Conservation (phyloP, 768 basidiomycete species). For the Neoboletus brunneissimus region DNA sequence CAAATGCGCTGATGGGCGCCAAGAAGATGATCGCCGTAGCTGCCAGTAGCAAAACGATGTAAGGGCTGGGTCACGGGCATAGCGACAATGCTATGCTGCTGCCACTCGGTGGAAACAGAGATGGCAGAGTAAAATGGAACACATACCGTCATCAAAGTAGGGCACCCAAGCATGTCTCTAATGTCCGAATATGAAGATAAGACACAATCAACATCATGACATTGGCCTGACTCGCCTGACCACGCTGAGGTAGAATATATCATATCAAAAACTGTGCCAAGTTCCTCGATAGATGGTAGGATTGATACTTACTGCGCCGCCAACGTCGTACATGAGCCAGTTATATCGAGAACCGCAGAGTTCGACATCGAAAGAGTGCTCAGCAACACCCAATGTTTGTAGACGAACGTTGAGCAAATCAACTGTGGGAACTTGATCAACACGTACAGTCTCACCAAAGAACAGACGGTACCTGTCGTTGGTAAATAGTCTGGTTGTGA, state of each 20-base stretch:
- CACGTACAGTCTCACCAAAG: not conserved
- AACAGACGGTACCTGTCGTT: conserved; percentile 50
- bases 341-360: conserved; percentile 61
- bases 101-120: conserved; percentile 11
- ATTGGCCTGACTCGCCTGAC: conserved; percentile 46
- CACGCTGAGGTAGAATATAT: conserved; percentile 41
- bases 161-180: conserved; percentile 81
- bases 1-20: conserved; percentile 83
- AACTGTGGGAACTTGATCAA: conserved; percentile 38
- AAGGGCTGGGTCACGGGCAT: conserved; percentile 10
- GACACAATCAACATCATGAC: conserved; percentile 12
- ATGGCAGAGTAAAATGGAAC: conserved; percentile 5
- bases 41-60: conserved; percentile 27
- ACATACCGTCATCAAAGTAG: conserved; percentile 79
- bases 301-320: conserved; percentile 62
- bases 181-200: conserved; percentile 14
- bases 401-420: conserved; percentile 78
- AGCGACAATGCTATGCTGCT: conserved; percentile 18
- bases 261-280: not conserved
- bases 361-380: conserved; percentile 69
- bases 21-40: conserved; percentile 85
- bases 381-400: conserved; percentile 76
- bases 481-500: conserved; percentile 69
- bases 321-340: conserved; percentile 83
- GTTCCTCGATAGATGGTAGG: not conserved